Conservation (phyloP, 2,329 filamentous ascomycete species). For the Arthroderma sp. region DNA sequence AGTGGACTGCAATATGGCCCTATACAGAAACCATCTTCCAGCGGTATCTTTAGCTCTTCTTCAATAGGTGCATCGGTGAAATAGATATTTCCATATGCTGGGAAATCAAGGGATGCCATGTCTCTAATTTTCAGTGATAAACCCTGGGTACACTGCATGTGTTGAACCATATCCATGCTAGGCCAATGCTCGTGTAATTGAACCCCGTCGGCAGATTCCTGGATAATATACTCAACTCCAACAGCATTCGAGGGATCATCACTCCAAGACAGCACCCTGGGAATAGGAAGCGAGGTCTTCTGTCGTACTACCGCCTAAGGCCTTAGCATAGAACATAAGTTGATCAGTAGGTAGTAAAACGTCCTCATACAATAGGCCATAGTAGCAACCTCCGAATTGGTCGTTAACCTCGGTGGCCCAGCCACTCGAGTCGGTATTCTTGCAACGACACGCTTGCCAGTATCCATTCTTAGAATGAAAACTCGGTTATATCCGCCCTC, state of each 20-base stretch:
- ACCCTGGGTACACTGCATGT: conserved; percentile 25
- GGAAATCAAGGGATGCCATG: conserved; percentile 25
- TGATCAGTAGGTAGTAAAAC: background rate
- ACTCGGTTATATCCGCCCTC: conserved; percentile 22
- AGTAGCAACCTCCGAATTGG: conserved; percentile 30
- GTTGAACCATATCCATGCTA: conserved; percentile 24
- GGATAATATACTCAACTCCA: conserved; percentile 28
- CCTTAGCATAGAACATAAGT: background rate
- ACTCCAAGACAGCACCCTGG: conserved; percentile 11
- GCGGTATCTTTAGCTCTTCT: conserved; percentile 15
- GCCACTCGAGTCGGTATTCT: conserved; percentile 15
- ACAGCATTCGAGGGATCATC: conserved; percentile 18
- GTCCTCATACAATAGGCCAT: conserved; percentile 20
- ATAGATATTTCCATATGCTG: conserved; percentile 31
- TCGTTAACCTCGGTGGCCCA: conserved; percentile 14
- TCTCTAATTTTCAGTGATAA: conserved; percentile 23
- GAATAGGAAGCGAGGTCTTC: conserved; percentile 15
- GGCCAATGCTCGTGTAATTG: conserved; percentile 5
- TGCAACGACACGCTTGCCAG: conserved; percentile 12
- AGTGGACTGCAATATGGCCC: conserved; percentile 24
- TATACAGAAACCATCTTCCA: conserved; percentile 25
- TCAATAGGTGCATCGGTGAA: conserved; percentile 21
- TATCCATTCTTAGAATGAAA: conserved; percentile 20
- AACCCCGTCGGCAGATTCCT: conserved; percentile 23
- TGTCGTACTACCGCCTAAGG: conserved; percentile 13